Evolutionary conservation across 1,284 basidiomycete genomes (phyloP).

Genomic region (Psilocybe mexicana): DNA sequence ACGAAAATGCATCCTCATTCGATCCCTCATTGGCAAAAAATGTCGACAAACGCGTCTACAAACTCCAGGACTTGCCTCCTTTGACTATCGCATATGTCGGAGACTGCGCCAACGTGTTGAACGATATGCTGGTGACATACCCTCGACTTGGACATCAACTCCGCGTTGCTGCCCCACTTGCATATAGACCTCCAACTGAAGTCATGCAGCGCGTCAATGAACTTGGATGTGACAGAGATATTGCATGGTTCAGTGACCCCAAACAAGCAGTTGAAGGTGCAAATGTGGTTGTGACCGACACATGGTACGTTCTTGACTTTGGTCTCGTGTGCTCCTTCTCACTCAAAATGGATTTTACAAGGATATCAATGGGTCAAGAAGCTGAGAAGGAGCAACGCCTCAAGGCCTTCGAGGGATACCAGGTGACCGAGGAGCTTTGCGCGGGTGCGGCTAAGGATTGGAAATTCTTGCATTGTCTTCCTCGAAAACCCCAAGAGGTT

Average conservation of each 20-base stretch:
- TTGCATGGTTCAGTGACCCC: slow-evolving; percentile 80
- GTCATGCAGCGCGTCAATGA: slow-evolving; percentile 81
- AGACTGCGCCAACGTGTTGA: slow-evolving; percentile 94
- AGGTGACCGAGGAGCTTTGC: slow-evolving; percentile 89
- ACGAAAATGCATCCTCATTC: slow-evolving; percentile 71
- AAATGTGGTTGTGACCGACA: slow-evolving; percentile 94
- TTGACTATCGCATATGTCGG: slow-evolving; percentile 93
- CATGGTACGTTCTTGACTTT: slow-evolving; percentile 61
- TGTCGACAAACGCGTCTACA: slow-evolving; percentile 3
- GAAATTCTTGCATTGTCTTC: slow-evolving; percentile 97
- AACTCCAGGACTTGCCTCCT: slow-evolving; percentile 50
- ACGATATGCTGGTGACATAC: slow-evolving; percentile 96
- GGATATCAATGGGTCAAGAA: slow-evolving; percentile 99
- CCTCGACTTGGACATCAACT: slow-evolving; percentile 90
- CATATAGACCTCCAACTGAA: slow-evolving; percentile 74
- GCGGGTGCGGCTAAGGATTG: slow-evolving; percentile 87
- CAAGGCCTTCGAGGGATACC: slow-evolving; percentile 89
- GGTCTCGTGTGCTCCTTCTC: background rate
- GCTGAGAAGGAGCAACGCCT: slow-evolving; percentile 89
- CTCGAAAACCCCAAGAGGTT: slow-evolving; percentile 91
- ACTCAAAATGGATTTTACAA: slow-evolving; percentile 28
- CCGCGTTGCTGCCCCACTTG: slow-evolving; percentile 79
- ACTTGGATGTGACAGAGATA: slow-evolving; percentile 68
- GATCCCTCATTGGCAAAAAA: slow-evolving; percentile 2
- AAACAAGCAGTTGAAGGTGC: slow-evolving; percentile 87